Evolutionary conservation across 2,329 filamentous ascomycete genomes (phyloP).

Genomic region (Arthrobotrys conoides): DNA sequence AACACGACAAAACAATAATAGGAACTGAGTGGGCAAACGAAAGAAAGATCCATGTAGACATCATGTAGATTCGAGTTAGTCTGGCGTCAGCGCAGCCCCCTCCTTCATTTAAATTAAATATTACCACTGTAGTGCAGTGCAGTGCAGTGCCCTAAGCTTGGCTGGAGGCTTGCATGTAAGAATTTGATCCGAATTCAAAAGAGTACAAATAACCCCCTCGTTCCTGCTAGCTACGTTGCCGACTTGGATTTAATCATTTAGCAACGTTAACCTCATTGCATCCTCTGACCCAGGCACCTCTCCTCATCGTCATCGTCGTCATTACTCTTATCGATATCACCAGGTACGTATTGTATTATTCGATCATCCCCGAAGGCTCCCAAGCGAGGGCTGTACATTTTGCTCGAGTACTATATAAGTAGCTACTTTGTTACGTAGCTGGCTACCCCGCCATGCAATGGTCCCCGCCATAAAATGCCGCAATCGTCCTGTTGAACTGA

Average conservation of each 20-base stretch:
- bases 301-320: background rate
- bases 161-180: background rate
- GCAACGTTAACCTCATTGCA: conserved; percentile 30
- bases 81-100: conserved; percentile 41
- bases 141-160: too few relatives aligned
- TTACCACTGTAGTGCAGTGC: background rate
- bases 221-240: conserved; percentile 18
- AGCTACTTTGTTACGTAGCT: background rate
- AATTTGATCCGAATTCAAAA: conserved; percentile 5
- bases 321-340: background rate
- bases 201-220: conserved; percentile 42
- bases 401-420: background rate
- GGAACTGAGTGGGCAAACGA: too few relatives aligned
- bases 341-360: background rate
- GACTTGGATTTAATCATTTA: conserved; percentile 25
- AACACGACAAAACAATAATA: background rate
- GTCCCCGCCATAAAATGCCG: conserved; percentile 36
- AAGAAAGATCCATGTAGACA: background rate
- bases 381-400: background rate
- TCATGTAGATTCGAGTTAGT: conserved; percentile 41
- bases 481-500: conserved; percentile 29
- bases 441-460: conserved; percentile 32
- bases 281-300: conserved; percentile 1
- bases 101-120: background rate
- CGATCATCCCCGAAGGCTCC: background rate